phyloP scores from a whole-genome alignment of 228 moss, liverwort and hornwort genomes.

The Sphagnum magellanicum region DNA sequence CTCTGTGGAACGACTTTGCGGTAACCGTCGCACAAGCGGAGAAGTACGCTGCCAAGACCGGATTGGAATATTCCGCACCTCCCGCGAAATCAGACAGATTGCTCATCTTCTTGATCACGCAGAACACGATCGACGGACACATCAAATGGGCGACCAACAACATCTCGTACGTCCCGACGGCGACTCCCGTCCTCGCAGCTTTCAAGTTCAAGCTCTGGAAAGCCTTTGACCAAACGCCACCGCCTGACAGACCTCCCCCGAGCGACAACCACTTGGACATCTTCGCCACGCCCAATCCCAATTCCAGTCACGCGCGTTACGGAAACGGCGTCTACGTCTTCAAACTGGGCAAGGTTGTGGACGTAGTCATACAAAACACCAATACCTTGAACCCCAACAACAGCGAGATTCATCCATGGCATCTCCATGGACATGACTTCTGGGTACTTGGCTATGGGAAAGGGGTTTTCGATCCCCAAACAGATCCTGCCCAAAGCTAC shows the following conservation, averaged over 20 bases:
- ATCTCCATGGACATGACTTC: constrained; percentile 41
- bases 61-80: background rate
- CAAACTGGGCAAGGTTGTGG: constrained; percentile 19
- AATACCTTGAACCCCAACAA: constrained; percentile 21
- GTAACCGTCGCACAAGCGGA: constrained; percentile 14
- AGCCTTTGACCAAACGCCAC: constrained; percentile 9
- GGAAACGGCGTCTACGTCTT: constrained; percentile 26
- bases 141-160: constrained; percentile 39
- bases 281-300: constrained; percentile 4
- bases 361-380: constrained; percentile 32
- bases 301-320: constrained; percentile 1
- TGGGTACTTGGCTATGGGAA: constrained; percentile 29
- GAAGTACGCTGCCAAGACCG: constrained; percentile 7
- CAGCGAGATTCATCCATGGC: constrained; percentile 36
- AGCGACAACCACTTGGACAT: constrained; percentile 3
- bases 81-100: constrained; percentile 15
- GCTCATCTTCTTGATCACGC: constrained; percentile 24
- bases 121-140: constrained; percentile 33
- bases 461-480: constrained; percentile 11
- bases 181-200: constrained; percentile 30
- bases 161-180: constrained; percentile 23
- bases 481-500: background rate
- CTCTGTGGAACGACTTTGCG: constrained; percentile 34
- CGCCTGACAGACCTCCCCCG: constrained; percentile 5
- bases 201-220: constrained; percentile 28